These are phyloP conservation scores for Triangularia verruculosa DNA, from an alignment of 2,329 filamentous ascomycete genomes.

Conservation along the genomic window DNA sequence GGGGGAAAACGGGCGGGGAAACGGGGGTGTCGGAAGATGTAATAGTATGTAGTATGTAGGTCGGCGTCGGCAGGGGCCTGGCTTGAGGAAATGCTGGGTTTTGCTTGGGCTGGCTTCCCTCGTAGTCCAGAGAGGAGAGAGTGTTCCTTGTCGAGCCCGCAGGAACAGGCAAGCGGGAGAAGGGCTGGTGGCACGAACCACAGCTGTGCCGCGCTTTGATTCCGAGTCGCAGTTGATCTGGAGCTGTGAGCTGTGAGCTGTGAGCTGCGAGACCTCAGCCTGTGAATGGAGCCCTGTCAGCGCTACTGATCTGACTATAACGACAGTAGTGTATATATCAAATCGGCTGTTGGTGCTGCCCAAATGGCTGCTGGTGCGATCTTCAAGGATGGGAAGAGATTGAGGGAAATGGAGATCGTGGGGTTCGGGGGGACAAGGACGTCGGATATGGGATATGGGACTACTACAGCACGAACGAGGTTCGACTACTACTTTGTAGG, in stretches of 20 bases:
- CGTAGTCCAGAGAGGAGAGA: conserved; percentile 21
- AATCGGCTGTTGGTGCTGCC: not conserved
- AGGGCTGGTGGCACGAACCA: conserved; percentile 26
- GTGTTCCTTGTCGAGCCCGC: not conserved
- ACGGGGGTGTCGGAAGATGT: conserved; percentile 27
- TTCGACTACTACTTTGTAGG: conserved; percentile 6
- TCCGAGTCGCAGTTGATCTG: conserved; percentile 15
- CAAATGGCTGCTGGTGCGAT: not conserved
- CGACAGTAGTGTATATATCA: not conserved
- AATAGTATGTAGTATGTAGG: conserved; percentile 14
- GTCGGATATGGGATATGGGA: conserved; percentile 25
- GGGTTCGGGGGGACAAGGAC: conserved; percentile 21
- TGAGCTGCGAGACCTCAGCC: no score
- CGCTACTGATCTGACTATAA: conserved; percentile 12
- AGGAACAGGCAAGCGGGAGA: not conserved
- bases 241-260: not conserved
- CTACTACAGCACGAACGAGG: conserved; percentile 1
- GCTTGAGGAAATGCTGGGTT: conserved; percentile 9
- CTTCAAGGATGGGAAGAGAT: conserved; percentile 3
- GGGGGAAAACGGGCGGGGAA: not conserved
- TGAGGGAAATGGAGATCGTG: conserved; percentile 13
- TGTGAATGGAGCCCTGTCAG: conserved; percentile 8
- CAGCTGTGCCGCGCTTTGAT: conserved; percentile 25
- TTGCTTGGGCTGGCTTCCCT: conserved; percentile 17
- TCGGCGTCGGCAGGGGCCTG: conserved; percentile 17